Base-by-base conservation (phyloP, 1,284 basidiomycete species). In the Mycena citricolor region DNA sequence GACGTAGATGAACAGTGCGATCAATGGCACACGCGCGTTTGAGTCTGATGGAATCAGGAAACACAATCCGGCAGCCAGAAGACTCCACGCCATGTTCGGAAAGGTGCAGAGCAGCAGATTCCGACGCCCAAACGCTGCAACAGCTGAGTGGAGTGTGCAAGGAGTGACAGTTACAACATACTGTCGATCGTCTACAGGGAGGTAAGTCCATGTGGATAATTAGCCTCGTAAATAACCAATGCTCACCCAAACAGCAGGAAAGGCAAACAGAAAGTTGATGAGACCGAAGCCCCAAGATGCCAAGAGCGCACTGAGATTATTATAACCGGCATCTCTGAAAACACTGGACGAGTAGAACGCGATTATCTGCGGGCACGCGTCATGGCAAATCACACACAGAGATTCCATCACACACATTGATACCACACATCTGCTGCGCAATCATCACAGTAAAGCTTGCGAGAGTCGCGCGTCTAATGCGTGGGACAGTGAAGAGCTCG, bases 391-490 rank as follows among this genome's bases (percentile, higher is more conserved):
- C n/a, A n/a, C n/a, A n/a, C n/a, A n/a, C 21, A 10, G 77, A 80
- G 63, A 81, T 81, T 63, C 79, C 83, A 4, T 73, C 78, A 49
- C 85, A 83, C 45, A 80, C 79, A 56, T 83, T 43, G 54, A 81
- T 69, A 42, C 81, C 78, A 56, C 80, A 83, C 49, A 54, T 59
- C 36, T 44, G 48, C 23, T 50, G 48, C 16, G 39, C 43, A 17
- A 87, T 79, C 86, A 89, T 90, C 61, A 89, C 82, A 44, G 83
- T 70, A 51, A 73, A 74, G 7, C 81, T 77, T 0, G 81, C 87
- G 28, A 85, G 65, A 1, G 86, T 75, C 0, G 87, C 90, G 33
- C 90, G 75, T 52, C 89, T 74, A 61, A 86, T 81, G 45, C 90
- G 76, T 11, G 81, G 83, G 20, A 90, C 70, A 10, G 76, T 78